Percentiles rank a stretch among this genome's conserved stretches.
Conservation (phyloP, 2,329 filamentous ascomycete species). For the Penicillium sp. region DNA sequence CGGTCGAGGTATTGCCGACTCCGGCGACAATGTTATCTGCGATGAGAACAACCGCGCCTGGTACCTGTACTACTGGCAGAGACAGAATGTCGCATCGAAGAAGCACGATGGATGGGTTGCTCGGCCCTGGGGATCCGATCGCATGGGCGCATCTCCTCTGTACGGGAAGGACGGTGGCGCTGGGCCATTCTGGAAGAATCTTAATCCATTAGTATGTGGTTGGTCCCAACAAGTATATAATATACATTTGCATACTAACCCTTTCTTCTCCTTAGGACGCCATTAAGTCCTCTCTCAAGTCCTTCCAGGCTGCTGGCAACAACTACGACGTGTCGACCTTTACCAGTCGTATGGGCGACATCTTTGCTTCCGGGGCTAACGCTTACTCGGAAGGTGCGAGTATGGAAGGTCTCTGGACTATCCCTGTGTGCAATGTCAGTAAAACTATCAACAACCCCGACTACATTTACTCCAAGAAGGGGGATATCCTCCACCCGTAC, state of each 20-base stretch:
- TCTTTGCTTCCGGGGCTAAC: not conserved
- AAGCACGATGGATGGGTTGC: not conserved
- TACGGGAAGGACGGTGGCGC: not conserved
- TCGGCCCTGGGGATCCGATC: not conserved
- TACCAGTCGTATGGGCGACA: not conserved
- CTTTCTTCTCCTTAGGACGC: not conserved
- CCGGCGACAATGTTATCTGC: not conserved
- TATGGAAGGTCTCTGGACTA: not conserved
- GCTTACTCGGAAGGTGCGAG: not conserved
- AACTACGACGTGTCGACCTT: not conserved
- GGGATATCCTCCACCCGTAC: not conserved
- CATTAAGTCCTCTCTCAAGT: not conserved
- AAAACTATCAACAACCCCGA: not conserved
- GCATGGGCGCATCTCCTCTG: not conserved
- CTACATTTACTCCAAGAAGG: not conserved
- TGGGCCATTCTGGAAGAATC: not conserved
- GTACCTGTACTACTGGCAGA: not conserved
- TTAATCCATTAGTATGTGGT: not conserved
- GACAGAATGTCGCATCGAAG: too few species aligned
- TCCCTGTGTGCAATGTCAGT: not conserved
- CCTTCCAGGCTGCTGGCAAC: not conserved
- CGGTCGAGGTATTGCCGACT: not conserved
- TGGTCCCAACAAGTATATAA: not conserved
- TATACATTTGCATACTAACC: not conserved
- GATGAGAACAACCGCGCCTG: not conserved